Conservation (phyloP, 2,329 filamentous ascomycete species). For the Calonectria hongkongensis region DNA sequence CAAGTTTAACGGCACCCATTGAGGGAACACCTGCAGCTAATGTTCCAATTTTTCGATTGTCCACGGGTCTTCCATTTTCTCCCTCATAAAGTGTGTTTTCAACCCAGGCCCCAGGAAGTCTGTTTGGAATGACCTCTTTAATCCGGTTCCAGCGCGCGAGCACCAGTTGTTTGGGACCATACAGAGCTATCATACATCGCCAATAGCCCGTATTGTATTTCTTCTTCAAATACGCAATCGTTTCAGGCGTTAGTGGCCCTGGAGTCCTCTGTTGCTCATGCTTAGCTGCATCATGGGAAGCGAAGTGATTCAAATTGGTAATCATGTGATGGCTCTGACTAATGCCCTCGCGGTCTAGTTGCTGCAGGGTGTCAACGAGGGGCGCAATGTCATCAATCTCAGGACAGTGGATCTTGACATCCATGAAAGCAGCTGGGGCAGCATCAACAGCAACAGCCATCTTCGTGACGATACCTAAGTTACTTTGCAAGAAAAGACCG, state of each 20-base stretch:
- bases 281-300: slow-evolving; percentile 4
- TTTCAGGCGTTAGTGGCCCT: slow-evolving; percentile 5
- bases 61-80: neutral
- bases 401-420: neutral
- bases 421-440: slow-evolving; percentile 4
- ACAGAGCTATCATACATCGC: neutral
- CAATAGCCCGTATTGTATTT: slow-evolving; percentile 4
- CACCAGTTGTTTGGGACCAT: neutral
- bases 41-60: slow-evolving; percentile 1
- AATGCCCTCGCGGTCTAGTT: slow-evolving; percentile 1
- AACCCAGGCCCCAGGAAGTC: neutral
- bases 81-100: slow-evolving; percentile 13
- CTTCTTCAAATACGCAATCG: neutral
- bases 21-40: slow-evolving; percentile 5
- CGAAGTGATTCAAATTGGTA: slow-evolving; percentile 5
- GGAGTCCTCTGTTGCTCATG: neutral
- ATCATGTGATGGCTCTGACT: slow-evolving; percentile 3
- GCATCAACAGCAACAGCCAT: neutral
- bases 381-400: slow-evolving; percentile 10
- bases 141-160: slow-evolving; percentile 3
- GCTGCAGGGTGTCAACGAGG: neutral
- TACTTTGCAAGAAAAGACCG: slow-evolving; percentile 3
- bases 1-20: neutral
- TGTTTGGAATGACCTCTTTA: neutral
- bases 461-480: slow-evolving; percentile 2